These are phyloP conservation scores for Colletotrichum chlorophyti DNA, from an alignment of 2,329 filamentous ascomycete species.

Conservation along the genomic window DNA sequence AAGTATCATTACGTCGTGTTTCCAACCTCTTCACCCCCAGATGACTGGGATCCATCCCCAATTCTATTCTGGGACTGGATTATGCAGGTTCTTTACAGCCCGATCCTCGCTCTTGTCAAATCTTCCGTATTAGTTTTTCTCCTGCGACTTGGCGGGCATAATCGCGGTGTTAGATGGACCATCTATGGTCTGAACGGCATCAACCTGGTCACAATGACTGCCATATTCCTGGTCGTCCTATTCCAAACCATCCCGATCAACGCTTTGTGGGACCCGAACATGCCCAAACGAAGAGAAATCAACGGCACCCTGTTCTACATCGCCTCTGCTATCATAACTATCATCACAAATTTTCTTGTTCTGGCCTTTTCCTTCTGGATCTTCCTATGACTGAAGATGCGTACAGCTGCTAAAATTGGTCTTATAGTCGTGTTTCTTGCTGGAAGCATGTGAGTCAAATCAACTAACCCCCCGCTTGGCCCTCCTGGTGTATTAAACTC, in stretches of 20 bases:
- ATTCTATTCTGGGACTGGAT: conserved; percentile 20
- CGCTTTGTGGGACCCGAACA: conserved; percentile 38
- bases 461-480: not conserved
- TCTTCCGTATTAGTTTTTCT: conserved; percentile 42
- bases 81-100: conserved; percentile 50
- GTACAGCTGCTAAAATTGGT: conserved; percentile 43
- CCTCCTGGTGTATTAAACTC: too few species aligned
- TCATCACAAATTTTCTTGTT: conserved; percentile 19
- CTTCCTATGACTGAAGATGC: conserved; percentile 48
- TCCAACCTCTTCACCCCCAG: not conserved
- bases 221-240: conserved; percentile 44
- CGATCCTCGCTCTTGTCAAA: conserved; percentile 49
- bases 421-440: conserved; percentile 47
- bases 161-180: conserved; percentile 32
- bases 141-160: conserved; percentile 38
- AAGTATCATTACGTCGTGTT: conserved; percentile 18
- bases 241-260: conserved; percentile 48
- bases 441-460: conserved; percentile 42
- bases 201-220: conserved; percentile 42
- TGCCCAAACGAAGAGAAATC: not conserved
- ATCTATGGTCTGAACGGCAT: conserved; percentile 40
- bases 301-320: conserved; percentile 5
- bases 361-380: conserved; percentile 45
- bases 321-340: conserved; percentile 4
- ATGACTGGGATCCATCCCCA: conserved; percentile 9